A percentile compares a stretch with the other conserved stretches of the same genome.
These are phyloP conservation scores for Zygnema cylindricum DNA, from an alignment of 139 green algal genomes.

Conservation along the genomic window DNA sequence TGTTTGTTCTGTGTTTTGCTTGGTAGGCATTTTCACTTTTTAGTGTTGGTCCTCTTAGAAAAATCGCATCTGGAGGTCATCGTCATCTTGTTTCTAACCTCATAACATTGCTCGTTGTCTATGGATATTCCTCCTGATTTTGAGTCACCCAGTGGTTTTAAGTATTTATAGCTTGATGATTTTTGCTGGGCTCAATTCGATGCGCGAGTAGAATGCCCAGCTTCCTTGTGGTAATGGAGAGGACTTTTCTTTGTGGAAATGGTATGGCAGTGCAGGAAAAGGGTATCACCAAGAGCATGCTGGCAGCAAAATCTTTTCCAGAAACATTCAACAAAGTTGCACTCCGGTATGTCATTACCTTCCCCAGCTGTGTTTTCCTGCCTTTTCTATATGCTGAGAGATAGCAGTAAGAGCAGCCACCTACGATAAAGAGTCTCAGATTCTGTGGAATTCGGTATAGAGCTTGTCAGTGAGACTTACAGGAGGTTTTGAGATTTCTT, in stretches of 20 bases:
- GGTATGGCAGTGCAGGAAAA: slow-evolving; percentile 15
- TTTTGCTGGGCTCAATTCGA: not conserved
- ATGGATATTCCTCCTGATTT: too few relatives aligned
- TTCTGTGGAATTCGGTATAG: not conserved
- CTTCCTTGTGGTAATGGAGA: not conserved
- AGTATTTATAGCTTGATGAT: too few relatives aligned
- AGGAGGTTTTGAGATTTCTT: too few relatives aligned
- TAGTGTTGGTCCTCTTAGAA: too few relatives aligned
- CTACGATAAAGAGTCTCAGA: not conserved
- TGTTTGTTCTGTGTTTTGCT: too few relatives aligned
- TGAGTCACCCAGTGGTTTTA: too few relatives aligned
- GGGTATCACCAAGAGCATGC: slow-evolving; percentile 68
- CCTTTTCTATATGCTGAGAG: not conserved
- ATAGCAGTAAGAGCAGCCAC: not conserved
- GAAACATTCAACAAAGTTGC: slow-evolving; percentile 64
- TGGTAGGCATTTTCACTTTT: too few relatives aligned
- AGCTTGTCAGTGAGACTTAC: not conserved
- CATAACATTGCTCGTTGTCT: too few relatives aligned
- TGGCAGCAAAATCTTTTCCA: slow-evolving; percentile 82
- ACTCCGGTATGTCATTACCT: slow-evolving; percentile 18
- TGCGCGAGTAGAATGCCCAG: not conserved
- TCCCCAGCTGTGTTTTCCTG: too few relatives aligned
- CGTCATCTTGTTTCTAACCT: too few relatives aligned
- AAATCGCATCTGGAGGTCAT: too few relatives aligned
- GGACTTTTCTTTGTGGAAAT: not conserved